Base-by-base conservation (phyloP, 2,329 filamentous ascomycete species). In the Byssochlamys sp. region DNA sequence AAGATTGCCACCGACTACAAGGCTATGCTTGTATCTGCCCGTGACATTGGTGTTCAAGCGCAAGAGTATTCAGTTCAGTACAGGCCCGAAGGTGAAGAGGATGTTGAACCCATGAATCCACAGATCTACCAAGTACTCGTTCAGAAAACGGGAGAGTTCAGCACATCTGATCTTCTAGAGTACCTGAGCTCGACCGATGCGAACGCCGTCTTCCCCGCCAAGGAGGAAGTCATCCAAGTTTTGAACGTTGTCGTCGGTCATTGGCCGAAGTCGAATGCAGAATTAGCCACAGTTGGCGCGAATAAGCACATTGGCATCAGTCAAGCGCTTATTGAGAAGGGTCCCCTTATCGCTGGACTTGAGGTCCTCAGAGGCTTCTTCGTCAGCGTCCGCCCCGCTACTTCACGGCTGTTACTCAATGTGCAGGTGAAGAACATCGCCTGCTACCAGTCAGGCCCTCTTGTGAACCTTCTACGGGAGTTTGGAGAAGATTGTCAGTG, bases 341-440 rank as follows among this genome's bases (percentile, higher is more conserved):
- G 66, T 2, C 64, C 75, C 29, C 74, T 87, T 1, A 77, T 75
- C 2, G 72, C 67, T 10, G 82, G 82, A 1, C 71, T 87, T 0
- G 73, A 81, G 53, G 83, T 83, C 0, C 67, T 84, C 3, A 77
- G 84, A 49, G 85, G 85, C 0, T 87, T 82, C 69, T 86, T 81
- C 64, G 75, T 82, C 10, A 86, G 82, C 63, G 80, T 84, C 29
- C 81, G 85, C 4, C 78, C 81, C 1, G 79, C 82, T 2, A 81
- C 82, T 12, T 78, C 77, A 45, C 77, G 83, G 2, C 71, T 87
- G 3, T 66, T 87, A 0, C 67, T 87, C 11, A 87, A 88, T 57
- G 73, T 87, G 2, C 85, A 87, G 58, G 82, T 86, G 27, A 81
- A 81, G 7, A 80, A 80, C 51, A 76, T 78, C 2, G 81, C 83